Percentiles rank a stretch among this genome's conserved stretches.
These are phyloP conservation scores for Coprinellus aureogranulatus DNA, from an alignment of 768 basidiomycete genomes.

Conservation along the genomic window DNA sequence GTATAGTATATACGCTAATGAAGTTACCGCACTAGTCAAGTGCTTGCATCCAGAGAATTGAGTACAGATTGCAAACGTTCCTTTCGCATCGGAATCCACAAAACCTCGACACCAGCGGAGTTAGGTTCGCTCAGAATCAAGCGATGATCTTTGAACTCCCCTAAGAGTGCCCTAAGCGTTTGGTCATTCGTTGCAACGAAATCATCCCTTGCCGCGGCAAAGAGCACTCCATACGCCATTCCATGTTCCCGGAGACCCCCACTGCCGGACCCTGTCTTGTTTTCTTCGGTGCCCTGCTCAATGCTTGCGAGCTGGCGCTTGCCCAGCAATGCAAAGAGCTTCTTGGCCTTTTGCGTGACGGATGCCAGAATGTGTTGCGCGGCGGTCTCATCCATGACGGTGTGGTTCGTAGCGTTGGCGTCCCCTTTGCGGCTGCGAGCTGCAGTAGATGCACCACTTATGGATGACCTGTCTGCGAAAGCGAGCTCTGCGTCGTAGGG, in stretches of 20 bases:
- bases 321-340: slow-evolving; percentile 73
- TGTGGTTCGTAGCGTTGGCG: slow-evolving; percentile 30
- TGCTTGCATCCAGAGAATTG: neutral
- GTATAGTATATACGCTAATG: too few species aligned
- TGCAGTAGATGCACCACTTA: slow-evolving; percentile 52
- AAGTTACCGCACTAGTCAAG: too few species aligned
- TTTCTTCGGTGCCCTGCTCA: slow-evolving; percentile 35
- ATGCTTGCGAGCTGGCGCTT: slow-evolving; percentile 64
- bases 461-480: slow-evolving; percentile 60
- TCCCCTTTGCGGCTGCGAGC: slow-evolving; percentile 34
- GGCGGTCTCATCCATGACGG: slow-evolving; percentile 69
- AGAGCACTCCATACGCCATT: slow-evolving; percentile 64
- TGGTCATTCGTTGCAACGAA: slow-evolving; percentile 91
- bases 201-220: slow-evolving; percentile 70
- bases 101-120: slow-evolving; percentile 50
- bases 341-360: slow-evolving; percentile 84
- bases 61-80: slow-evolving; percentile 62
- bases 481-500: slow-evolving; percentile 80
- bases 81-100: slow-evolving; percentile 87
- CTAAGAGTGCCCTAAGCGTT: slow-evolving; percentile 74
- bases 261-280: slow-evolving; percentile 13
- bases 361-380: slow-evolving; percentile 80
- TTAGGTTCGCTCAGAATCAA: slow-evolving; percentile 60
- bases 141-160: slow-evolving; percentile 90
- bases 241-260: slow-evolving; percentile 52